phyloP scores from a whole-genome alignment of 148 eudicot species.

The Cornus controversa region DNA sequence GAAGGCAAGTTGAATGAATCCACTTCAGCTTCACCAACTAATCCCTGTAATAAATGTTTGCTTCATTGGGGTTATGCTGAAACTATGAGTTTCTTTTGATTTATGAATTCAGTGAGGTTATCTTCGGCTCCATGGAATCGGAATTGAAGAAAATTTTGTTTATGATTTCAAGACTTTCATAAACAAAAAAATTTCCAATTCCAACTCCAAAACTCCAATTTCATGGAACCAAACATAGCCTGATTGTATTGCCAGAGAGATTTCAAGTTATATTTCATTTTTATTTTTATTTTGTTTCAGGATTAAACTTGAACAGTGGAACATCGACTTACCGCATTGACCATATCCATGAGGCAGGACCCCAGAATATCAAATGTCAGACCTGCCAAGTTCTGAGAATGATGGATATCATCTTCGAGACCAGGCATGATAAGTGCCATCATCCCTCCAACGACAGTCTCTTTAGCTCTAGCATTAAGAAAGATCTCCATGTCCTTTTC shows the following conservation, averaged over 20 bases:
- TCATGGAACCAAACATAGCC: too few species aligned
- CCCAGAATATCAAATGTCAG: not conserved
- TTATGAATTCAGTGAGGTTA: too few species aligned
- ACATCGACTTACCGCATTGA: constrained; percentile 5
- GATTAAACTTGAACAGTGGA: too few species aligned
- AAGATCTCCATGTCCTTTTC: constrained; percentile 13
- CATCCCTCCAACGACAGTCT: constrained; percentile 10
- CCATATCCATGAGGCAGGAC: constrained; percentile 10
- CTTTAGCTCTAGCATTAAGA: not conserved
- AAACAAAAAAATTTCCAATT: too few species aligned
- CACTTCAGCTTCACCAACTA: constrained; percentile 1
- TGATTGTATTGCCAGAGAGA: too few species aligned
- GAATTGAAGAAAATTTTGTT: too few species aligned
- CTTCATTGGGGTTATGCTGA: not conserved
- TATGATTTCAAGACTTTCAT: too few species aligned
- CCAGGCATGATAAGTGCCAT: not conserved
- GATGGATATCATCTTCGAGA: not conserved
- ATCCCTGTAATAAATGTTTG: constrained; percentile 4
- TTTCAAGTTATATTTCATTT: too few species aligned
- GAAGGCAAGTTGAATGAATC: constrained; percentile 20
- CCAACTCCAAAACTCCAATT: too few species aligned
- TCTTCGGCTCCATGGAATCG: too few species aligned
- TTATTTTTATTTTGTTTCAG: too few species aligned
- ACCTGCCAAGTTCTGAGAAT: constrained; percentile 1
- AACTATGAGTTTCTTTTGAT: too few species aligned